These are phyloP conservation scores for Geranomyces variabilis DNA, from an alignment of 192 early-diverging fungal species.

Conservation along the genomic window DNA sequence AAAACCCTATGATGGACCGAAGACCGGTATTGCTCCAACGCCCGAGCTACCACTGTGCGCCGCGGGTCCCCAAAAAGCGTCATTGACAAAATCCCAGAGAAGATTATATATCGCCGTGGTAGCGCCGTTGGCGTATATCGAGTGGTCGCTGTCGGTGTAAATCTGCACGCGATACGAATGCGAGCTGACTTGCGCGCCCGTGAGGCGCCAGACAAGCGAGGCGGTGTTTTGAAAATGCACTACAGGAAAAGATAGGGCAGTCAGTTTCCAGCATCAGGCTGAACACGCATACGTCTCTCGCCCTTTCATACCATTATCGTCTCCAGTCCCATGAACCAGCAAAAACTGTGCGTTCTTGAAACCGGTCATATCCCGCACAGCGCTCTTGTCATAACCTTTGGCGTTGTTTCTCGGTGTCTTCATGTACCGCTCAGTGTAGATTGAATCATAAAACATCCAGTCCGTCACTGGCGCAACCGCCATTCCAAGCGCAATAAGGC, in stretches of 20 bases:
- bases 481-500: constrained; percentile 82
- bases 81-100: constrained; percentile 50
- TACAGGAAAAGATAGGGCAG: constrained; percentile 22
- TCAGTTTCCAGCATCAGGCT: too few relatives aligned
- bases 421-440: constrained; percentile 99
- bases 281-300: too few relatives aligned
- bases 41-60: not conserved
- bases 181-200: constrained; percentile 60
- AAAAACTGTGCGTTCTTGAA: constrained; percentile 80
- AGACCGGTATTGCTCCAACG: too few relatives aligned
- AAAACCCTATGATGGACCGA: too few relatives aligned
- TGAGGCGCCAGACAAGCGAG: constrained; percentile 73
- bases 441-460: constrained; percentile 81
- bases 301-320: constrained; percentile 70
- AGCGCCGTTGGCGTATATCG: constrained; percentile 79
- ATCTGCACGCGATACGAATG: constrained; percentile 83
- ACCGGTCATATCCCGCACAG: constrained; percentile 77
- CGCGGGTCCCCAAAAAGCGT: constrained; percentile 23
- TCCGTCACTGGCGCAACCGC: constrained; percentile 96
- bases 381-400: constrained; percentile 76
- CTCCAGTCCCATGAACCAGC: constrained; percentile 88
- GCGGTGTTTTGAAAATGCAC: constrained; percentile 95
- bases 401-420: constrained; percentile 78
- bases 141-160: constrained; percentile 90
- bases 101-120: constrained; percentile 65